Conservation (phyloP, 306 rosid genomes). For the Casuarina glauca region DNA sequence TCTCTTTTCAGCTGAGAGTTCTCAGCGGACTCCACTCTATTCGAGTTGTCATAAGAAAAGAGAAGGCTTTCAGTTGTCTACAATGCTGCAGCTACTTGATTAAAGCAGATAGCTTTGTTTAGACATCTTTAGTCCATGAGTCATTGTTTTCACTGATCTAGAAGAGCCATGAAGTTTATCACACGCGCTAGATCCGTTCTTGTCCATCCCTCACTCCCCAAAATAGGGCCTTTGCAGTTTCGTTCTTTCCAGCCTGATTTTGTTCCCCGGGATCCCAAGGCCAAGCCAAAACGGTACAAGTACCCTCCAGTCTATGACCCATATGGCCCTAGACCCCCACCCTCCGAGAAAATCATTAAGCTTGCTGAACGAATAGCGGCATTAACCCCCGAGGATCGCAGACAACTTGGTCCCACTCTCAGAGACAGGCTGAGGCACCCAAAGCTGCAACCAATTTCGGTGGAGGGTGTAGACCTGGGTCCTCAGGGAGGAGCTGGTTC, state of each 20-base stretch:
- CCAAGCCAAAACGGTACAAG: slow-evolving; percentile 2
- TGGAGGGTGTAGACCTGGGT: slow-evolving; percentile 1
- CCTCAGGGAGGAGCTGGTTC: slow-evolving; percentile 9
- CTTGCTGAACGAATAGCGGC: slow-evolving; percentile 9
- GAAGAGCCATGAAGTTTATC: not conserved
- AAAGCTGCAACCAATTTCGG: slow-evolving; percentile 9
- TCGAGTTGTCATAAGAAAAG: not conserved
- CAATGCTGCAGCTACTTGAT: not conserved
- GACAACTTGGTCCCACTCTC: slow-evolving; percentile 1
- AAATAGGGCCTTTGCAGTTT: slow-evolving; percentile 15
- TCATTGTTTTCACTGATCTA: not conserved
- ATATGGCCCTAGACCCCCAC: slow-evolving; percentile 10
- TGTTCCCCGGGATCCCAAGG: slow-evolving; percentile 17
- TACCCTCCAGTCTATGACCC: slow-evolving; percentile 2
- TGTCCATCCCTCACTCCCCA: not conserved
- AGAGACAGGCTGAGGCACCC: not conserved
- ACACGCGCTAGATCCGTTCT: not conserved
- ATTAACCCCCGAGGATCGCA: slow-evolving; percentile 5
- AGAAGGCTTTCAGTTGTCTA: not conserved
- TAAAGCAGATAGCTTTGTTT: not conserved
- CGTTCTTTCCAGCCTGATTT: slow-evolving; percentile 8
- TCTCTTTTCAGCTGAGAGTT: not conserved
- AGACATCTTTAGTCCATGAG: not conserved
- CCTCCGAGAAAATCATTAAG: slow-evolving; percentile 5
- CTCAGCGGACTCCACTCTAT: not conserved